These are phyloP conservation scores for Acacia acuminata DNA, from an alignment of 306 rosid species.

Conservation along the genomic window DNA sequence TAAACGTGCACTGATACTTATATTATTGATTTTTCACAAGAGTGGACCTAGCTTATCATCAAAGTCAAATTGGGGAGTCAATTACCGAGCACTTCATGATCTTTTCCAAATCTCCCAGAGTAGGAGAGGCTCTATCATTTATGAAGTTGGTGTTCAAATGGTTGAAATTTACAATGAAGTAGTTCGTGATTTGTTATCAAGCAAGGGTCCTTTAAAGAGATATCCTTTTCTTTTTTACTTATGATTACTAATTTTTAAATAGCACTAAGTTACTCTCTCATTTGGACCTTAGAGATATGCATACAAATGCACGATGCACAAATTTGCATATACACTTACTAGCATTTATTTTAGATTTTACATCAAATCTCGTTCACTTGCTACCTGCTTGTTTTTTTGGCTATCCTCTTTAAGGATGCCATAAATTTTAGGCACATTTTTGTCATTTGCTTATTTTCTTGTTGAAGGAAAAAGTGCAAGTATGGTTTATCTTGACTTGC, in stretches of 20 bases:
- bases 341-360: not conserved
- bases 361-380: not conserved
- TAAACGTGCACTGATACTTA: not conserved
- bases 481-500: slow-evolving; percentile 57
- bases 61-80: slow-evolving; percentile 70
- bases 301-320: not conserved
- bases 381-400: slow-evolving; percentile 5
- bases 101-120: slow-evolving; percentile 69
- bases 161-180: slow-evolving; percentile 74
- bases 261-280: not conserved
- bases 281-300: not conserved
- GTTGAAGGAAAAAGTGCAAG: not conserved
- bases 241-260: not conserved
- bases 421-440: not conserved
- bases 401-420: not conserved
- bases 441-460: not conserved
- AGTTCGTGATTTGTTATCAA: slow-evolving; percentile 72
- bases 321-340: not conserved
- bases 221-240: slow-evolving; percentile 47
- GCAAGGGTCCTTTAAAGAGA: slow-evolving; percentile 60
- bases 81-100: slow-evolving; percentile 70
- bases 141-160: slow-evolving; percentile 74
- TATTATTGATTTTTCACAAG: slow-evolving; percentile 33
- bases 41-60: slow-evolving; percentile 64
- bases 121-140: slow-evolving; percentile 57